phyloP scores from a whole-genome alignment of 1,139 yeast genomes.

The Candida buenavistaensis region DNA sequence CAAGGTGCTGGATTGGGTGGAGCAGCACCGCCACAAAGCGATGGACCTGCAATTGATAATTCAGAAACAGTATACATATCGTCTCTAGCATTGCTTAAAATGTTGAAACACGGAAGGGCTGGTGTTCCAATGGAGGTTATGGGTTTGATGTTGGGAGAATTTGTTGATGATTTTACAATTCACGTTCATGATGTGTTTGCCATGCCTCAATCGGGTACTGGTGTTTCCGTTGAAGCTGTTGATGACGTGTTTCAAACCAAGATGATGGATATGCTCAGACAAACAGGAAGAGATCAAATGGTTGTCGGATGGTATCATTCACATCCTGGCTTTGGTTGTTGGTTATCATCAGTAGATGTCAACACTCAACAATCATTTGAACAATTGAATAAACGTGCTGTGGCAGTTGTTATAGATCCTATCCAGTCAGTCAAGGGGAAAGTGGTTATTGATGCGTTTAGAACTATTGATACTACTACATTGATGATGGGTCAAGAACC shows the following conservation, averaged over 20 bases:
- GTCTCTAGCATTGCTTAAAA: slow-evolving; percentile 88
- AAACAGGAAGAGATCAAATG: slow-evolving; percentile 97
- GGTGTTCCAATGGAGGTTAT: slow-evolving; percentile 99
- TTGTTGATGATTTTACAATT: slow-evolving; percentile 95
- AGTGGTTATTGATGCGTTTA: slow-evolving; percentile 97
- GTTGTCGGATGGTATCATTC: slow-evolving; percentile 99
- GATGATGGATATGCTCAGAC: slow-evolving; percentile 99
- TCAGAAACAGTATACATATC: slow-evolving; percentile 97
- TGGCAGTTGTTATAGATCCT: slow-evolving; percentile 97
- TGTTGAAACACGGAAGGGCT: slow-evolving; percentile 97
- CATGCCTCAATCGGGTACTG: slow-evolving; percentile 99
- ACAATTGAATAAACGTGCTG: slow-evolving; percentile 91
- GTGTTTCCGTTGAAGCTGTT: slow-evolving; percentile 98
- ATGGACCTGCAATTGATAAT: slow-evolving; percentile 86
- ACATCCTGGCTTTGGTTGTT: slow-evolving; percentile 99
- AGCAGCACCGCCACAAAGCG: slow-evolving; percentile 53
- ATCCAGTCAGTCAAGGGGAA: slow-evolving; percentile 98
- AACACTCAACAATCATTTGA: slow-evolving; percentile 97
- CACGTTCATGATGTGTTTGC: slow-evolving; percentile 98
- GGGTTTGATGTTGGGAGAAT: slow-evolving; percentile 99
- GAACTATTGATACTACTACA: slow-evolving; percentile 86
- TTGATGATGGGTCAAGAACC: slow-evolving; percentile 98
- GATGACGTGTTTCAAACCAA: slow-evolving; percentile 98
- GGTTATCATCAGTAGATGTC: slow-evolving; percentile 96
- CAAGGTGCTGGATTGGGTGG: slow-evolving; percentile 61